Conservation (phyloP, 2,329 filamentous ascomycete genomes). For the Basipetospora chlamydospora region DNA sequence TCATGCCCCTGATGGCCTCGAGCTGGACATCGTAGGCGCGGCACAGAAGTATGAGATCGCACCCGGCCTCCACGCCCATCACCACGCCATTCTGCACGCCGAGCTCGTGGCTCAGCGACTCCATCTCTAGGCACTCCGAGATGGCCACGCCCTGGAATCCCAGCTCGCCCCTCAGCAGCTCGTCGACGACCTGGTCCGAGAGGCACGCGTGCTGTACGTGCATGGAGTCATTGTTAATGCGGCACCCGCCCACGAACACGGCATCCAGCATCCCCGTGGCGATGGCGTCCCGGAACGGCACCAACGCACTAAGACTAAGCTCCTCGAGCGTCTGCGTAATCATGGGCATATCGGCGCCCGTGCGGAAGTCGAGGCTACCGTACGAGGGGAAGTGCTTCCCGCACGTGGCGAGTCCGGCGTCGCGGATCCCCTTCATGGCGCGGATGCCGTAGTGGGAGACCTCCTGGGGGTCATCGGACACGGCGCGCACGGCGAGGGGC, state of each 20-base stretch:
- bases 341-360: slow-evolving; percentile 80
- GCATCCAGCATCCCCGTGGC: slow-evolving; percentile 67
- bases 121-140: slow-evolving; percentile 94
- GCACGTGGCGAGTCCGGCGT: slow-evolving; percentile 76
- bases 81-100: slow-evolving; percentile 94
- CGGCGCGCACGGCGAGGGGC: slow-evolving; percentile 75
- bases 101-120: slow-evolving; percentile 85
- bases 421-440: slow-evolving; percentile 82
- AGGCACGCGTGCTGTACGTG: slow-evolving; percentile 93
- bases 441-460: slow-evolving; percentile 86
- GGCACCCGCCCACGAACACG: slow-evolving; percentile 92
- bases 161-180: slow-evolving; percentile 73
- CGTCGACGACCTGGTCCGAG: slow-evolving; percentile 84
- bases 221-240: slow-evolving; percentile 80
- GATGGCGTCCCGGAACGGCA: slow-evolving; percentile 86
- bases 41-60: slow-evolving; percentile 80
- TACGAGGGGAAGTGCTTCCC: slow-evolving; percentile 97
- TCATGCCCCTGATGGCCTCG: slow-evolving; percentile 81
- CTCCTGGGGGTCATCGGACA: slow-evolving; percentile 86
- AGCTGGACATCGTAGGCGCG: slow-evolving; percentile 78
- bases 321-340: slow-evolving; percentile 92
- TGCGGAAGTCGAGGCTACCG: slow-evolving; percentile 85
- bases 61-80: slow-evolving; percentile 94
- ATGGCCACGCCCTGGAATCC: slow-evolving; percentile 86
- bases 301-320: slow-evolving; percentile 75